These are phyloP conservation scores for Niveomyces coronatus DNA, from an alignment of 2,329 filamentous ascomycete genomes.

Conservation along the genomic window DNA sequence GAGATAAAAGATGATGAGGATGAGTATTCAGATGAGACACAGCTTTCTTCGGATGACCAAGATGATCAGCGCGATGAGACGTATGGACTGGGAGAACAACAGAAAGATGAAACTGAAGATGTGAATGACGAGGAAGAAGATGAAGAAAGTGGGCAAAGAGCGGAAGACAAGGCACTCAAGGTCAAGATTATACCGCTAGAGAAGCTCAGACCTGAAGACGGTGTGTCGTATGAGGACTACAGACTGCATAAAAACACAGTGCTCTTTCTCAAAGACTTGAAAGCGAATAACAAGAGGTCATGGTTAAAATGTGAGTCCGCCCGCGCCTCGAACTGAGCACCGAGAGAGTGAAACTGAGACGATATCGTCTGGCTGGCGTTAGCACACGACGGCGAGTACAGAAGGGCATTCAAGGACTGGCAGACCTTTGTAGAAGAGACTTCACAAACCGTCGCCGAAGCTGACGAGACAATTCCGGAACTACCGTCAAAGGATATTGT, in stretches of 20 bases:
- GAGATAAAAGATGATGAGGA: constrained; percentile 14
- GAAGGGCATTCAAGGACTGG: constrained; percentile 71
- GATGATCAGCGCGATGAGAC: constrained; percentile 13
- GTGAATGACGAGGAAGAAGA: constrained; percentile 18
- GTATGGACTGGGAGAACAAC: constrained; percentile 9
- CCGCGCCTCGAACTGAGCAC: too few species aligned
- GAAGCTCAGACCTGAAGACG: constrained; percentile 23
- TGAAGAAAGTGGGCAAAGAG: constrained; percentile 20
- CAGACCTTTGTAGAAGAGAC: constrained; percentile 65
- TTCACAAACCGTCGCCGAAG: constrained; percentile 57
- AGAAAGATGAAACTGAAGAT: constrained; percentile 15
- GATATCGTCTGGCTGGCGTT: not conserved
- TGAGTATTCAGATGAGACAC: constrained; percentile 14
- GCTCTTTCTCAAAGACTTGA: constrained; percentile 47
- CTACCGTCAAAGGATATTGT: constrained; percentile 76
- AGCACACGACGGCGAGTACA: constrained; percentile 75
- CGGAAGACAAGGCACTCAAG: constrained; percentile 23
- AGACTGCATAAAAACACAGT: constrained; percentile 48
- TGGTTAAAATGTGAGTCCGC: constrained; percentile 45
- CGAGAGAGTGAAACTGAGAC: not conserved
- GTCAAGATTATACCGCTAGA: constrained; percentile 26
- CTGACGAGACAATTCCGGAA: constrained; percentile 76
- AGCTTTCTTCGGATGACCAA: not conserved
- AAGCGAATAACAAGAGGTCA: constrained; percentile 45
- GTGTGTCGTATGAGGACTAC: constrained; percentile 38